Percentiles rank a stretch among this genome's conserved stretches.
phyloP scores from a whole-genome alignment of 2,329 filamentous ascomycete genomes.

The Aspergillus unguis region DNA sequence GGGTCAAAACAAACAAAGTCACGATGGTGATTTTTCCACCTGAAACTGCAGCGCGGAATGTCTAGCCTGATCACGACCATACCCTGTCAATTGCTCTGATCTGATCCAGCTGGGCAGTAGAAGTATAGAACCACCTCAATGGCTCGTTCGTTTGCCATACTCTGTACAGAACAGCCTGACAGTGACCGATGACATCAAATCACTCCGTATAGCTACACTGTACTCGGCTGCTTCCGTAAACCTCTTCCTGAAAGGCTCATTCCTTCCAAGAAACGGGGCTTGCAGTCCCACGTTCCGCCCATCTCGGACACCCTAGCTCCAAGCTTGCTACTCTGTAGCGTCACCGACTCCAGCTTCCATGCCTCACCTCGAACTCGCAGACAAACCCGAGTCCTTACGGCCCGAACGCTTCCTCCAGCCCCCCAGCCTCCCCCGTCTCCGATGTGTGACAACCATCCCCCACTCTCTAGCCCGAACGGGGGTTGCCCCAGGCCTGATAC shows the following conservation, averaged over 20 bases:
- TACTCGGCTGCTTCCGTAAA: background rate
- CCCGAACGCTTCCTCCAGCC: background rate
- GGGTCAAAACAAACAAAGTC: constrained; percentile 17
- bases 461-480: constrained; percentile 1
- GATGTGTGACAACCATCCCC: constrained; percentile 10
- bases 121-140: no score
- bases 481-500: background rate
- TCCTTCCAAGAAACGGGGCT: background rate
- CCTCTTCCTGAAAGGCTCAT: background rate
- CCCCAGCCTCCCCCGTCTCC: constrained; percentile 12
- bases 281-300: background rate
- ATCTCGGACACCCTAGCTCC: background rate
- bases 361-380: background rate
- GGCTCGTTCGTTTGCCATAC: no score
- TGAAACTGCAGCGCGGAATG: no score
- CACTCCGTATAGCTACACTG: no score
- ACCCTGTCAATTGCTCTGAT: no score
- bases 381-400: background rate
- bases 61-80: no score
- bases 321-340: background rate
- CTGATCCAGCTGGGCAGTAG: no score
- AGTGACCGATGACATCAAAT: no score
- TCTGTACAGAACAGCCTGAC: no score
- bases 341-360: background rate
- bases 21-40: no score